Conservation (phyloP, 2,329 filamentous ascomycete genomes). For the Blastomyces parvus region DNA sequence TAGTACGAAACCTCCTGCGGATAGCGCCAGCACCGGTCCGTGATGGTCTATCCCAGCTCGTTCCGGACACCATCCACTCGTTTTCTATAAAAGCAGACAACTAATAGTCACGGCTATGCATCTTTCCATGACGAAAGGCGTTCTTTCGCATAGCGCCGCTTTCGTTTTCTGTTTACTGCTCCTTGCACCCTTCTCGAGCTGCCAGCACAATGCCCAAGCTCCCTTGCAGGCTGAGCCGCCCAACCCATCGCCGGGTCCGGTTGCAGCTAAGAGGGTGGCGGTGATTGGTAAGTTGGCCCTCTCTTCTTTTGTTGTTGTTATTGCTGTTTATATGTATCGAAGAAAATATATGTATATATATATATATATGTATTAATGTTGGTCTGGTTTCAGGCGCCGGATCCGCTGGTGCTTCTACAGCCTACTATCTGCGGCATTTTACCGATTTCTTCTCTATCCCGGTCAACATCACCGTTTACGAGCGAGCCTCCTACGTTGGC, state of each 20-base stretch:
- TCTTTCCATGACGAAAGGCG: background rate
- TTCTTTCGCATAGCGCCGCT: background rate
- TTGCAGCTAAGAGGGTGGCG: background rate
- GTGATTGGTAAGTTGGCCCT: conserved; percentile 4
- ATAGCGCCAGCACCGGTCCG: background rate
- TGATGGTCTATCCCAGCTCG: background rate
- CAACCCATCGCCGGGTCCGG: background rate
- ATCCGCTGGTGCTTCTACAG: conserved; percentile 74
- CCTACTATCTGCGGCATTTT: conserved; percentile 70
- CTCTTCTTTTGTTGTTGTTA: background rate
- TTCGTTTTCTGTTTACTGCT: conserved; percentile 1
- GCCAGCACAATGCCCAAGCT: conserved; percentile 3
- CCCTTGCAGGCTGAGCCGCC: background rate
- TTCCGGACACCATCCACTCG: background rate
- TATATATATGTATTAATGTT: background rate
- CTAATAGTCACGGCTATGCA: background rate
- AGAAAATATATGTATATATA: too few relatives aligned
- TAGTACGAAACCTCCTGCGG: background rate
- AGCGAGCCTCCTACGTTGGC: conserved; percentile 66
- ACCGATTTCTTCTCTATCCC: conserved; percentile 50
- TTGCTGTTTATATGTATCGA: background rate
- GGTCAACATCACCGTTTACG: conserved; percentile 79
- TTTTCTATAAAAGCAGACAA: background rate
- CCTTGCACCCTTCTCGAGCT: background rate
- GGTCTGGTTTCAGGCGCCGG: conserved; percentile 63